Conservation (phyloP, 2,329 filamentous ascomycete species). For the Septoria linicola region DNA sequence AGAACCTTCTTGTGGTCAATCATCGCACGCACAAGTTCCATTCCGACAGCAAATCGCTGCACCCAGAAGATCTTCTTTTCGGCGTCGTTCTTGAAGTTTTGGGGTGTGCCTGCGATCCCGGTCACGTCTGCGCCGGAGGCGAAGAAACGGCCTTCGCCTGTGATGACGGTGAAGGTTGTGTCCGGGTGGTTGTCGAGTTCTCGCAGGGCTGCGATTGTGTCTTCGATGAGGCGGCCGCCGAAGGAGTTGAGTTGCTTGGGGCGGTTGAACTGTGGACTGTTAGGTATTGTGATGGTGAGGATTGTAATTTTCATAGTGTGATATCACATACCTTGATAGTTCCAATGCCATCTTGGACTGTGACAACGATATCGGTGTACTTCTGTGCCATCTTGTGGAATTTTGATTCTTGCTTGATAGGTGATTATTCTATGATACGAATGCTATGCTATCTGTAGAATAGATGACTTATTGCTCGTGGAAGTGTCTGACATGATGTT, state of each 20-base stretch:
- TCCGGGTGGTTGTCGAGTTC: slow-evolving; percentile 31
- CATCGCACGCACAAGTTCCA: slow-evolving; percentile 31
- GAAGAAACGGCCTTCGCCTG: slow-evolving; percentile 34
- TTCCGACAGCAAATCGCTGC: slow-evolving; percentile 25
- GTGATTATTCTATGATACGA: too few species aligned
- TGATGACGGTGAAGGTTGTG: slow-evolving; percentile 33
- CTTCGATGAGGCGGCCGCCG: slow-evolving; percentile 27
- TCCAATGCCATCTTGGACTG: slow-evolving; percentile 28
- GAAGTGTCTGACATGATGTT: too few species aligned
- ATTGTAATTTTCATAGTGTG: not conserved
- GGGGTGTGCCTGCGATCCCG: slow-evolving; percentile 21
- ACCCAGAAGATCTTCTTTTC: slow-evolving; percentile 32
- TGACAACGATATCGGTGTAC: slow-evolving; percentile 31
- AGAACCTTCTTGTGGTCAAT: slow-evolving; percentile 35
- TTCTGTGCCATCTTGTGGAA: slow-evolving; percentile 18
- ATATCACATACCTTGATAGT: slow-evolving; percentile 30
- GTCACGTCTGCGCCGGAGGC: slow-evolving; percentile 32
- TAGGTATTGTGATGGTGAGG: not conserved
- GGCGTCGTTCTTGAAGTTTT: slow-evolving; percentile 30
- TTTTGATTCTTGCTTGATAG: not conserved
- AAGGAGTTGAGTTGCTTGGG: slow-evolving; percentile 33
- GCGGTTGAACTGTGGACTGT: slow-evolving; percentile 28
- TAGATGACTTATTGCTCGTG: too few species aligned
- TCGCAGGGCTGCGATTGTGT: slow-evolving; percentile 31
- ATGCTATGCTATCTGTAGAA: too few species aligned